Evolutionary conservation across 768 basidiomycete species (phyloP), one percentile per base, ranked within the genome.

Genomic region (Dentipellis sp.): DNA sequence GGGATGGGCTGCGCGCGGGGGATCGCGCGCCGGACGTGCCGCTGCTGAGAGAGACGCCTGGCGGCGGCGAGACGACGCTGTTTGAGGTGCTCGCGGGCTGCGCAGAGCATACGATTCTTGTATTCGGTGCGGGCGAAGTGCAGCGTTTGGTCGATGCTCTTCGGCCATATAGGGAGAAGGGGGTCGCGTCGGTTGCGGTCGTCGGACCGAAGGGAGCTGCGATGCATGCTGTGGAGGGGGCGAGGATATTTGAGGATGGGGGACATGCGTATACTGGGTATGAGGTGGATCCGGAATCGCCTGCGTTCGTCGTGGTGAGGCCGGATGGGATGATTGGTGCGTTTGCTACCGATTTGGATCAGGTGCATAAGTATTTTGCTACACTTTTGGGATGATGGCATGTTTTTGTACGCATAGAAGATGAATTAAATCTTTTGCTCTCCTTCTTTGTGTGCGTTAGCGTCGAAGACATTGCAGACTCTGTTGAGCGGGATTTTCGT

Each of bases 1-100:
- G 63, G 1, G 56, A 56, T 34, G 21, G 53, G 66, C 36, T 69
- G 56, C 53, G 66, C 51, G 77, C 77, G 1, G 78, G 78, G 2
- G 77, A 79, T 56, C 62, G 77, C 16, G 77, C 77, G 0, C 78
- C 76, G 0, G 75, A 78, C 23, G 73, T 76, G 0, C 65, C 78
- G 2, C 68, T 54, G 1, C 62, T 73, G 11, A 51, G 66, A 0
- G 52, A 59, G 1, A 21, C 52, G 54, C 47, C 45, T 2, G 46
- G 37, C 0, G 56, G 58, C 1, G 45, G 53, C 34, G 35, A 40
- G 22, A 63, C 63, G 2, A 50, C 45, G 9, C 60, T 74, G 14
- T 72, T 72, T 58, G 56, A 64, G 6, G 21, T 68, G 10, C 70
- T 71, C 58, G 54, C 19, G 21, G 52, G 59, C 10, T 40, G 65